Percentiles rank a stretch among this genome's conserved stretches.
Evolutionary conservation across 2,329 filamentous ascomycete genomes (phyloP).

Genomic region (Diaporthe longicolla): DNA sequence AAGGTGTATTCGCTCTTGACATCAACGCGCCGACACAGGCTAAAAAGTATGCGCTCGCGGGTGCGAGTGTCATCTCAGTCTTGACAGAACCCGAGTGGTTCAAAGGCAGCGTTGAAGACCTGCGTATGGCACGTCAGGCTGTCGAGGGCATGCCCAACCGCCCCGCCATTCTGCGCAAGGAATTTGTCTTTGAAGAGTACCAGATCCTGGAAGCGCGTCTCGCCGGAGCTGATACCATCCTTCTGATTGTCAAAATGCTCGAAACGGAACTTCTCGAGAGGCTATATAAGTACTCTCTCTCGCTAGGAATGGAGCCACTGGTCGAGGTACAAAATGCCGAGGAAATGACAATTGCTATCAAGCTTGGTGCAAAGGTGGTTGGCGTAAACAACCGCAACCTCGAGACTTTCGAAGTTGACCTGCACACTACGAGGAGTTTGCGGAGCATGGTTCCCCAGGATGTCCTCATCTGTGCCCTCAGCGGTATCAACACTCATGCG

Average conservation of each 20-base stretch:
- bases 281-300: conserved; percentile 90
- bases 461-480: conserved; percentile 92
- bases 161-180: conserved; percentile 92
- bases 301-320: conserved; percentile 95
- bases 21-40: conserved; percentile 93
- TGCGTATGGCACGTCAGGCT: conserved; percentile 88
- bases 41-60: conserved; percentile 90
- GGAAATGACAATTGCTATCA: conserved; percentile 90
- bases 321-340: conserved; percentile 96
- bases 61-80: conserved; percentile 98
- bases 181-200: conserved; percentile 98
- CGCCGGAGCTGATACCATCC: conserved; percentile 92
- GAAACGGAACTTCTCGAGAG: conserved; percentile 79
- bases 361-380: conserved; percentile 90
- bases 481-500: conserved; percentile 89
- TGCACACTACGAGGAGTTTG: conserved; percentile 90
- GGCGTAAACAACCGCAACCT: conserved; percentile 98
- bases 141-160: conserved; percentile 93
- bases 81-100: conserved; percentile 99
- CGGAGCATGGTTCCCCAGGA: conserved; percentile 88
- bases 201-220: conserved; percentile 95
- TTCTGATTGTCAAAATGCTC: conserved; percentile 99
- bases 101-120: conserved; percentile 96
- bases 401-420: conserved; percentile 95
- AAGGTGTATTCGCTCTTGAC: conserved; percentile 90